Percentiles rank a stretch among this genome's conserved stretches.
phyloP scores from a whole-genome alignment of 768 basidiomycete genomes.

The Boletus pseudo-olivaceus region DNA sequence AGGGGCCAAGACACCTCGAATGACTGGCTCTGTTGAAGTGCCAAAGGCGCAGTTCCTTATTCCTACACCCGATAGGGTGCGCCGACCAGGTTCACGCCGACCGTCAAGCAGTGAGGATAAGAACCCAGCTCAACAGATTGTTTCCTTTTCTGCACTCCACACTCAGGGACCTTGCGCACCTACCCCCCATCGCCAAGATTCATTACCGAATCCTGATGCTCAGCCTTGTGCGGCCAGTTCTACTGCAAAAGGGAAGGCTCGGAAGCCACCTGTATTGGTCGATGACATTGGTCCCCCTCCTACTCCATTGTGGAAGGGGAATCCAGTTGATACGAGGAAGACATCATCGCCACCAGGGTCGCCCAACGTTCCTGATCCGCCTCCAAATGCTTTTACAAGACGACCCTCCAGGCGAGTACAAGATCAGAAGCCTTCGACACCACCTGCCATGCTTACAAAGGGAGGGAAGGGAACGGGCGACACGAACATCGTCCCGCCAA shows the following conservation, averaged over 20 bases:
- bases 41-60: conserved; percentile 39
- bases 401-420: conserved; percentile 32
- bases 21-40: conserved; percentile 39
- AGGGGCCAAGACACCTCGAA: conserved; percentile 35
- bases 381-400: conserved; percentile 25
- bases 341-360: conserved; percentile 34
- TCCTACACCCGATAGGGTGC: conserved; percentile 26
- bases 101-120: conserved; percentile 28
- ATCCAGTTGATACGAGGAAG: conserved; percentile 29
- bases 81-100: conserved; percentile 25
- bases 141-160: conserved; percentile 32
- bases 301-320: conserved; percentile 24
- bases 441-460: conserved; percentile 36
- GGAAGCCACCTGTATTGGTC: conserved; percentile 30
- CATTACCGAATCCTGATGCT: conserved; percentile 22
- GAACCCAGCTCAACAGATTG: conserved; percentile 18
- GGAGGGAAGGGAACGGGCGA: conserved; percentile 53
- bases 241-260: conserved; percentile 21
- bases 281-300: conserved; percentile 21
- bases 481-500: conserved; percentile 85
- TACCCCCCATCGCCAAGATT: conserved; percentile 23
- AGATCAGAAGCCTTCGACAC: conserved; percentile 26
- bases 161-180: conserved; percentile 11
- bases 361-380: conserved; percentile 25
- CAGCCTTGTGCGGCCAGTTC: conserved; percentile 4